These are phyloP conservation scores for Metschnikowia gelsemii DNA, from an alignment of 805 yeast species.

Conservation along the genomic window DNA sequence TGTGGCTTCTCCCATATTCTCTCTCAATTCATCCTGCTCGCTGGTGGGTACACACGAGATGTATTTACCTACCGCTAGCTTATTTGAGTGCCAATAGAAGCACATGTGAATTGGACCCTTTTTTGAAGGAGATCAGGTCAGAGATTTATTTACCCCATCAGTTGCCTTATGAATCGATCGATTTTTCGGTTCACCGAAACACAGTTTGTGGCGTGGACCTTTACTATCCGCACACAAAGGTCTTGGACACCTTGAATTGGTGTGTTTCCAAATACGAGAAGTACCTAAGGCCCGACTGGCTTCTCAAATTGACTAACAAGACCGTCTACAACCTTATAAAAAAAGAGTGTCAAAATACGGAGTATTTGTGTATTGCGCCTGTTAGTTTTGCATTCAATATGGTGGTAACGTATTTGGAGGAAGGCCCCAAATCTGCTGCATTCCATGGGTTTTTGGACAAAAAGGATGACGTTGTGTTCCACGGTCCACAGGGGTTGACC, in stretches of 20 bases:
- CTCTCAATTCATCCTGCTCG: slow-evolving; percentile 88
- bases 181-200: slow-evolving; percentile 71
- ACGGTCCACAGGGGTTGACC: slow-evolving; percentile 88
- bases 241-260: slow-evolving; percentile 63
- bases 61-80: slow-evolving; percentile 83
- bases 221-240: slow-evolving; percentile 84
- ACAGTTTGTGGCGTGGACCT: slow-evolving; percentile 88
- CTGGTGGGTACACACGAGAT: slow-evolving; percentile 99
- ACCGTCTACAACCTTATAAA: slow-evolving; percentile 61
- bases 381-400: slow-evolving; percentile 84
- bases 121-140: slow-evolving; percentile 61
- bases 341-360: slow-evolving; percentile 78
- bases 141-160: slow-evolving; percentile 65
- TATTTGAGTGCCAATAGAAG: slow-evolving; percentile 62
- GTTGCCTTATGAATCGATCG: slow-evolving; percentile 60
- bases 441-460: slow-evolving; percentile 57
- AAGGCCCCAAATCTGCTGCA: slow-evolving; percentile 64
- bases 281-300: slow-evolving; percentile 73
- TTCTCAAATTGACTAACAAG: slow-evolving; percentile 50
- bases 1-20: slow-evolving; percentile 82
- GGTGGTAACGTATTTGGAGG: slow-evolving; percentile 65
- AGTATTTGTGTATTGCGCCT: slow-evolving; percentile 86
- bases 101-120: slow-evolving; percentile 59
- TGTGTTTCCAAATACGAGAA: slow-evolving; percentile 64
- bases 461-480: slow-evolving; percentile 74